Base-by-base conservation (phyloP, 768 basidiomycete species). In the Phanerochaete carnosa region DNA sequence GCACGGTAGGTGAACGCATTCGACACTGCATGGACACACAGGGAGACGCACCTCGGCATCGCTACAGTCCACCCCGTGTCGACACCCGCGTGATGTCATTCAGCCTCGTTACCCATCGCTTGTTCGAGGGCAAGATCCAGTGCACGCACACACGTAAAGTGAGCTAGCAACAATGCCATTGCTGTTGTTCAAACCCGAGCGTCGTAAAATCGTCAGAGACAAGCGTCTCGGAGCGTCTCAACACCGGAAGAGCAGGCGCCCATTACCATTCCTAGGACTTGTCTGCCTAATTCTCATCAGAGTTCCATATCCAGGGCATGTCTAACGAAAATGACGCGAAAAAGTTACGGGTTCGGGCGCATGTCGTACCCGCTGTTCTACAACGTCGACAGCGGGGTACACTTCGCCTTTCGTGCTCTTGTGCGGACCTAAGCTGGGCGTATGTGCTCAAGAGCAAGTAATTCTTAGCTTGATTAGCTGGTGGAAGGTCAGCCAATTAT, bases 401-500 rank as follows among this genome's bases (percentile, higher is more conserved):
- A 47, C 22, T 23, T 47, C 45, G 56, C 56, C 46, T 47, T 25
- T 22, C 8, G 56, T 26, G 37, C 53, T 51, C 29, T 32, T 23
- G 30, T 55, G 11, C 30, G 46, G 45, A 49, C 29, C 23, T 30
- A 13, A 26, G n/a, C n/a, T 7, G 43, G 26, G 59, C 45, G 52
- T 43, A 51, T 35, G 50, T 29, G 59, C 43, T 22, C 43, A n/a
- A 55, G 32, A 19, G 6, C 30, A 26, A 19, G 32, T 12, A 30
- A 33, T 15, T 33, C 12, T 22, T 56, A 58, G 58, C 39, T 55
- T 35, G 51, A 55, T 49, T 54, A 33, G 58, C 50, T 50, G 58
- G 59, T 60, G 59, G 46, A 60, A 60, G 58, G 59, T 63, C 33
- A 55, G 62, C 28, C 26, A 4, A 19, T 43, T 26, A n/a, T 25